Evolutionary conservation across 2,329 filamentous ascomycete species (phyloP), one percentile per base, ranked within the genome.

Genomic region (Ophiostoma angusticollis): DNA sequence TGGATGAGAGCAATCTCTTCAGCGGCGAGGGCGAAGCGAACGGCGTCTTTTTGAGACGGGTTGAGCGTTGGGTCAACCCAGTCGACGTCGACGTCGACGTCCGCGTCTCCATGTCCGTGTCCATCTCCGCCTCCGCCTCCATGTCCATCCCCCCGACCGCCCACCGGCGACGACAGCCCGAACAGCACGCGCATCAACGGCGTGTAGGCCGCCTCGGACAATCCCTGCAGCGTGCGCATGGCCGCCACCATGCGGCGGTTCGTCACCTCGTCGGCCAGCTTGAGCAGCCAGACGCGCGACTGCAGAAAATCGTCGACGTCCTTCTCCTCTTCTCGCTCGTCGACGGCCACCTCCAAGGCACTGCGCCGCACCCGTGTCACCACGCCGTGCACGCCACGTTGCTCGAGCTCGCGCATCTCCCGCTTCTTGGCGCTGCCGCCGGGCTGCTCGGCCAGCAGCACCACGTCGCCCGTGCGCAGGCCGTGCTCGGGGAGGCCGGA

Each of bases 1-100:
- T 98, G 91, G 39, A 98, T 94, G 43, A 95, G 66, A 3, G 85
- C 84, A 21, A 96, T 72, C 52, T 95, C 86, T 38, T 69, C 70
- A 1, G 83, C 81, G 6, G 79, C 80, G 39, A 98, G 63, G 0
- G 89, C 86, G 54, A 96, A 98, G n/a, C 74, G 61, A 42, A 82
- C 75, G 13, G 77, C 77, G 41, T 78, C 72, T 49, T 77, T 79
- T 52, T 82, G 78, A 11, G 72, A 76, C 11, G 75, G 70, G 50
- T 82, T 80, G 17, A 82, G 60, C 13, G 63, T 67, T 13, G 67
- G 64, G 48, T 80, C 74, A 40, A 78, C 52, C 75, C 75, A 82
- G 30, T 72, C 62, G 7, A 80, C 56, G 27, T n/a, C n/a, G n/a
- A n/a, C n/a, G n/a, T n/a, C n/a, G n/a, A n/a, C n/a, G n/a, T n/a